Base-by-base conservation (phyloP, 345 rosid species). In the Erodium maritimum region DNA sequence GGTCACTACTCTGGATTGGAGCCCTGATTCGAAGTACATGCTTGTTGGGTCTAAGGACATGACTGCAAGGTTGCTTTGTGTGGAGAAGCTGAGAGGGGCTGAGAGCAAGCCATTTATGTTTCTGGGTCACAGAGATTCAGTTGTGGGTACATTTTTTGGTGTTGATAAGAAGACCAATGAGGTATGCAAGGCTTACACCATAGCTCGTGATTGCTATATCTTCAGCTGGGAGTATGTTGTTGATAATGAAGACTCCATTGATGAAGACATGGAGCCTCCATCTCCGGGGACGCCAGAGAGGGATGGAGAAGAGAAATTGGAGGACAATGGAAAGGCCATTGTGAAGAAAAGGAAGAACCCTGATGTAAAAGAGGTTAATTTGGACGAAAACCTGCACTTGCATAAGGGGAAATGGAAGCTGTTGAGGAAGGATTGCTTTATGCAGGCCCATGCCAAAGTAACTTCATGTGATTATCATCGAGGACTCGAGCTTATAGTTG, bases 41-140 rank as follows among this genome's bases (percentile, higher is more conserved):
- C 78, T 93, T 45, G 90, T 79, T 11, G 99, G 97, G 8, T 80
- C 99, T 0, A 93, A 85, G 69, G 99, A 93, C 67, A 71, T 89
- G 67, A 73, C 95, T 3, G 88, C 82, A 14, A 83, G 97, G 70
- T 64, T 89, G 69, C 85, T 89, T 71, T 79, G 71, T 52, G 82
- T 85, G 52, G 79, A 78, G 59, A 83, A 85, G 63, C 61, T 75
- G 50, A 75, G 75, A 50, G 94, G 89, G 57, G 62, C 65, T 42
- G 57, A 67, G 59, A 86, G 74, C 68, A 87, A 87, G 67, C 99
- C 97, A 0, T 84, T 74, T 73, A 70, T 87, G 78, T 77, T 89
- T 66, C 58, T 89, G 55, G 99, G 97, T 56, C 99, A 93, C 64
- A 82, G 95, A 68, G 96, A 89, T 73, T 67, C 84, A 24, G 81